Conservation (phyloP, 257 asterid species). For the Echites panduratus region DNA sequence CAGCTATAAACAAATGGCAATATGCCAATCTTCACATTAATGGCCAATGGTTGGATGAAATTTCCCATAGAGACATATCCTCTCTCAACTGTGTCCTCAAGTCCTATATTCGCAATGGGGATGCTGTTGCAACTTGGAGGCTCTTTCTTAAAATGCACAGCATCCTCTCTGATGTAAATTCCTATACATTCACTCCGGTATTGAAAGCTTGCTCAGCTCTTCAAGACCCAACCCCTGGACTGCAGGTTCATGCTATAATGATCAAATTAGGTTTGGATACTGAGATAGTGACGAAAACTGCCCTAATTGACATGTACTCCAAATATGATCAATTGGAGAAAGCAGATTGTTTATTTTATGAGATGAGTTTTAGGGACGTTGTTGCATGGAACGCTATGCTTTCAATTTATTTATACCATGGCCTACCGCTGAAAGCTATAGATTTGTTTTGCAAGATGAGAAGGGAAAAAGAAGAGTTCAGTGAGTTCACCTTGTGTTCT, state of each 20-base stretch:
- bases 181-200: conserved; percentile 24
- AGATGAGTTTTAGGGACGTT: conserved; percentile 21
- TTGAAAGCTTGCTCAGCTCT: conserved; percentile 20
- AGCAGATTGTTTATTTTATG: conserved; percentile 16
- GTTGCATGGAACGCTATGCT: conserved; percentile 27
- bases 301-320: conserved; percentile 24
- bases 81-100: conserved; percentile 16
- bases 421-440: conserved; percentile 16
- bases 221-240: conserved; percentile 6
- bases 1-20: not conserved
- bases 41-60: conserved; percentile 13
- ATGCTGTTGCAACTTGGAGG: conserved; percentile 16
- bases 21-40: not conserved
- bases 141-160: conserved; percentile 14
- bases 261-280: conserved; percentile 16
- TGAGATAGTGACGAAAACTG: conserved; percentile 17
- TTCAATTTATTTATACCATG: conserved; percentile 15
- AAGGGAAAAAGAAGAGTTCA: conserved; percentile 15
- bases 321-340: conserved; percentile 14
- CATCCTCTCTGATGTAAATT: conserved; percentile 14
- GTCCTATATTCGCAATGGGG: conserved; percentile 9
- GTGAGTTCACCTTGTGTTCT: conserved; percentile 23
- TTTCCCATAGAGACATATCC: conserved; percentile 13
- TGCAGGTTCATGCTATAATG: conserved; percentile 21
- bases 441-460: conserved; percentile 12